A percentile compares a stretch with the other conserved stretches of the same genome.
phyloP scores from a whole-genome alignment of 2,329 filamentous ascomycete genomes.

The Beauveria sp. region DNA sequence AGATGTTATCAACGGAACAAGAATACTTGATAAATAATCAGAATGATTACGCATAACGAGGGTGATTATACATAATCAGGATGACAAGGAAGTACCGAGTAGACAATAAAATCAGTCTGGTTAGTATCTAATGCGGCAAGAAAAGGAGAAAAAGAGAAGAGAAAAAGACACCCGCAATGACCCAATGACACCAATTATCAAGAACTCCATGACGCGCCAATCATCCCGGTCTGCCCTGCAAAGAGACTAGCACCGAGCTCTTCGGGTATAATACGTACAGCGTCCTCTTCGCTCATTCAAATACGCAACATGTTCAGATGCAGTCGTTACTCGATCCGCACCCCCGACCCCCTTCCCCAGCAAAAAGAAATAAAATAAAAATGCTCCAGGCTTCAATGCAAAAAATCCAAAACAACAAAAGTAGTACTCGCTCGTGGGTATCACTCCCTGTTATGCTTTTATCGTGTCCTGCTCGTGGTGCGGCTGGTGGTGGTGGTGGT shows the following conservation, averaged over 20 bases:
- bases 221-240: not conserved
- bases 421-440: not conserved
- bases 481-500: not conserved
- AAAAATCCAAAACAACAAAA: conserved; percentile 1
- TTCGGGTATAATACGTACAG: not conserved
- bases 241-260: not conserved
- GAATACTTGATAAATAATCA: too few relatives aligned
- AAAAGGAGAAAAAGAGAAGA: not conserved
- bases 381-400: conserved; percentile 4
- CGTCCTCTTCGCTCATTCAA: conserved; percentile 1
- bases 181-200: not conserved
- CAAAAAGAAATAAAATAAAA: not conserved
- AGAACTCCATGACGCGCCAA: conserved; percentile 3
- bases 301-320: conserved; percentile 1
- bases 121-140: conserved; percentile 1
- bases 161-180: not conserved
- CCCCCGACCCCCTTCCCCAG: too few relatives aligned
- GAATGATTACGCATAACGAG: too few relatives aligned
- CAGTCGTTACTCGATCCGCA: not conserved
- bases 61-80: not conserved
- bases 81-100: not conserved
- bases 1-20: too few relatives aligned
- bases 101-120: not conserved
- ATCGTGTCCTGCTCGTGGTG: conserved; percentile 7
- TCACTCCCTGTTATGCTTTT: not conserved